phyloP scores from a whole-genome alignment of 2,329 filamentous ascomycete genomes.

The Botrytis medusae region DNA sequence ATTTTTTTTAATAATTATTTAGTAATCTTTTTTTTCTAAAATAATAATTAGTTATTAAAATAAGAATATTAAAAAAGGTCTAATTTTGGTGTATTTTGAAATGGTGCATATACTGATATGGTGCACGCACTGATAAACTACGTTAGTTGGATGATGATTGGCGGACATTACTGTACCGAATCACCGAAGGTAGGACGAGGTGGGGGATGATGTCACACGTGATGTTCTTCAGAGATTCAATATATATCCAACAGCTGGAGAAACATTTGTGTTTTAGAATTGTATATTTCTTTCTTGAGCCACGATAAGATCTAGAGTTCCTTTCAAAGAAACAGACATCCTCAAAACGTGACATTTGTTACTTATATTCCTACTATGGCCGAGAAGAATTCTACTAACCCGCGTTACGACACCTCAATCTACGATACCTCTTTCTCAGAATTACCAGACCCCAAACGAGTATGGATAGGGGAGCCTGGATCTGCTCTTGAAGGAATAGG shows the following conservation, averaged over 20 bases:
- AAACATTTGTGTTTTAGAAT: not conserved
- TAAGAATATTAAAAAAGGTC: too few relatives aligned
- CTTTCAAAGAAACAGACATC: not conserved
- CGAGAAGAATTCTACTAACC: constrained; percentile 4
- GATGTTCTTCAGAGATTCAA: not conserved
- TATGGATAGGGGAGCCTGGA: constrained; percentile 31
- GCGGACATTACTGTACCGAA: not conserved
- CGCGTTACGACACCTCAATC: constrained; percentile 29
- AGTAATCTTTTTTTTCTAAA: too few relatives aligned
- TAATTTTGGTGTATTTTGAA: too few relatives aligned
- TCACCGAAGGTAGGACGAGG: not conserved
- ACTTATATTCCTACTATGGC: not conserved
- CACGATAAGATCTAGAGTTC: not conserved
- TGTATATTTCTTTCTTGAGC: not conserved
- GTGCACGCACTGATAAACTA: too few relatives aligned
- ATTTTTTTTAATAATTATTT: too few relatives aligned
- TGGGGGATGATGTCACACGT: not conserved
- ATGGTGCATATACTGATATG: too few relatives aligned
- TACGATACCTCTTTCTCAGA: constrained; percentile 29
- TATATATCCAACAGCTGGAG: not conserved
- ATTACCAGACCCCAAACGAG: constrained; percentile 30
- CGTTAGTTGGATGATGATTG: not conserved
- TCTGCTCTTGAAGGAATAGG: constrained; percentile 30
- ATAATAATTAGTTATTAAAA: too few relatives aligned
- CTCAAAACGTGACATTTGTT: not conserved